Evolutionary conservation across 495 filamentous ascomycete species (phyloP), one percentile per base, ranked within the genome.

Genomic region (Penicillium verhagenii): DNA sequence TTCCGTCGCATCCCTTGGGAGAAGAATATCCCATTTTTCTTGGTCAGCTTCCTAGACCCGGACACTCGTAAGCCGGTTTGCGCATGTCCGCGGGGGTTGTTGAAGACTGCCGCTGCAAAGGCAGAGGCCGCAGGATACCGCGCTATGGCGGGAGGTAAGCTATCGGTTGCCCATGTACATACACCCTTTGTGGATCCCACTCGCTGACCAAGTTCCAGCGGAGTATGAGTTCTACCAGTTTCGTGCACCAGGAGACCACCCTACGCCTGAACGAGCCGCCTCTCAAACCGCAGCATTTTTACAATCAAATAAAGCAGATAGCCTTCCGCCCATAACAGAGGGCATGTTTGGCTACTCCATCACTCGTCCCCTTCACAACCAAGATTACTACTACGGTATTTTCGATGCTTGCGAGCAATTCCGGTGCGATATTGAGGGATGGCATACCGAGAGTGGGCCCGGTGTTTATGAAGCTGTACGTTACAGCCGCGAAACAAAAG

Each of bases 151-250:
- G 94, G 94, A 80, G 90, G 93, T 97, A 76, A 58, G 64, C 65
- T 16, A 9, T 21, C n/a, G 18, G 10, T 25, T 10, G 16, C 33
- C 38, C 18, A 6, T 16, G 19, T 5, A 39, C 2, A 40, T 7
- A 50, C 14, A 21, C 1, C 11, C 21, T 18, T 11, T 31, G 25
- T 14, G 13, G 9, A 28, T 1, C 26, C 14, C 8, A 18, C 0
- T n/a, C 13, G 16, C 47, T 45, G 23, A 35, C 10, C 7, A 25
- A 48, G 61, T 31, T 60, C 25, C 35, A 97, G 94, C 90, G 54
- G 94, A 97, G 72, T 93, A 96, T 77, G 94, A 98, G 69, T 98
- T 98, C 81, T 97, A 87, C 76, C 91, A 96, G 67, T 98, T 96
- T 66, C 82, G 86, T 60, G 77, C 85, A 8, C 92, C 91, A 18